phyloP scores from a whole-genome alignment of 176 grass and related monocot genomes.

The Triticum turgidum region DNA sequence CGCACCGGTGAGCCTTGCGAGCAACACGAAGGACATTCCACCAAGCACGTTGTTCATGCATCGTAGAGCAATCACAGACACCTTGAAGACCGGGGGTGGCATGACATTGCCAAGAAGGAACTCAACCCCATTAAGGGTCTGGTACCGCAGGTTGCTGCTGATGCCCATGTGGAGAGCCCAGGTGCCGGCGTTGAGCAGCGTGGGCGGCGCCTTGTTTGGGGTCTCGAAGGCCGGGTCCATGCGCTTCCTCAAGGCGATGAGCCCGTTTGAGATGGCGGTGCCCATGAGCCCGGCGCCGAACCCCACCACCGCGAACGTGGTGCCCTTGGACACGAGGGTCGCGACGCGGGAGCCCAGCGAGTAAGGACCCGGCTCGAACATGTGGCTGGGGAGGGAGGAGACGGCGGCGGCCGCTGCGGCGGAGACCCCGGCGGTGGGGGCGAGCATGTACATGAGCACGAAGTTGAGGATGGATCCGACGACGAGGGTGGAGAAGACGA shows the following conservation, averaged over 20 bases:
- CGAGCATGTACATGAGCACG: constrained; percentile 89
- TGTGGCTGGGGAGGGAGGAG: constrained; percentile 60
- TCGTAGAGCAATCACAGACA: constrained; percentile 56
- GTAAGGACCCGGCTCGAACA: constrained; percentile 75
- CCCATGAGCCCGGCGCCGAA: constrained; percentile 67
- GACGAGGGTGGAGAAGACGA: constrained; percentile 92
- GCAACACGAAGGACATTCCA: constrained; percentile 74
- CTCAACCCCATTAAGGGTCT: constrained; percentile 81
- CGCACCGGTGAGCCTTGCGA: constrained; percentile 78
- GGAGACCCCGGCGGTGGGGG: constrained; percentile 53
- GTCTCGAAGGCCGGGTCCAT: constrained; percentile 77
- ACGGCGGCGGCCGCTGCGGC: constrained; percentile 35
- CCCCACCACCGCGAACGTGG: constrained; percentile 61
- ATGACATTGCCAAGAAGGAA: constrained; percentile 49
- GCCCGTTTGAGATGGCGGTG: constrained; percentile 69
- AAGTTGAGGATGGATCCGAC: constrained; percentile 94
- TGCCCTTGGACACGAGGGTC: constrained; percentile 67
- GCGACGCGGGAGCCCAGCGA: constrained; percentile 61
- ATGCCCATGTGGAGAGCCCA: constrained; percentile 85
- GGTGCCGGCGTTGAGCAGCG: constrained; percentile 68
- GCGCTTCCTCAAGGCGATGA: constrained; percentile 67
- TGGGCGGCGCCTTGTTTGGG: constrained; percentile 78
- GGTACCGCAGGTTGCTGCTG: constrained; percentile 84
- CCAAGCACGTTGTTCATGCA: constrained; percentile 84
- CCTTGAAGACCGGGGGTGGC: constrained; percentile 69